Evolutionary conservation across 306 rosid genomes (phyloP), one percentile per base, ranked within the genome.

Genomic region (Dryas octopetala): DNA sequence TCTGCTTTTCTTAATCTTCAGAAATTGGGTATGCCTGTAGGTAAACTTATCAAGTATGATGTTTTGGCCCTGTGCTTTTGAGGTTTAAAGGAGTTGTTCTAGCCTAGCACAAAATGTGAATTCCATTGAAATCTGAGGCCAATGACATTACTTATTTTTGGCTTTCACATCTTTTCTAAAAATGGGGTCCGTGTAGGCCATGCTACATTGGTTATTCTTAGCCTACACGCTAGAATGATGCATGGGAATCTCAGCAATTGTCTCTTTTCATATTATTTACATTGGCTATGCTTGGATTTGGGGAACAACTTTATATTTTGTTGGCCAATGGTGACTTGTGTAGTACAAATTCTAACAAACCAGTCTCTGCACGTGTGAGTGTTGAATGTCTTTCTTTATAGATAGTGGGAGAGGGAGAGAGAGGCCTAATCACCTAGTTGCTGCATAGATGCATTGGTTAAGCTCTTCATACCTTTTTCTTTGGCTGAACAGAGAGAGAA

Each of bases 1-100:
- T 76, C 69, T 74, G 50, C 82, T 76, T 83, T 59, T 50, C 62
- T 72, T 74, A 59, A 62, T 60, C 26, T 76, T 11, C 78, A 52
- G 70, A 40, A 52, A 46, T 79, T 54, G 32, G 17, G 46, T 28
- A 80, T 45, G 67, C 58, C 66, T 57, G 54, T 52, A 54, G 55
- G 61, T 72, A 64, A 71, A 46, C 65, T 43, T 40, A 50, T 71
- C 26, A 4, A 73, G 38, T 11, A 7, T 13, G 9, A 16, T 44
- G 23, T 17, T 44, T 66, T 19, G 26, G 9, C 28, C 28, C 28
- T 66, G 28, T 43, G 13, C 10, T 15, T 63, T 12, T 41, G 49
- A 63, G 28, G 14, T 63, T 41, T 41, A 43, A 63, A 55, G 10
- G 61, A 17, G 3, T 2, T 63, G 19, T 43, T 7, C 4, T 19